These are phyloP conservation scores for Solanum lycopersicoides DNA, from an alignment of 257 asterid genomes.

Conservation along the genomic window DNA sequence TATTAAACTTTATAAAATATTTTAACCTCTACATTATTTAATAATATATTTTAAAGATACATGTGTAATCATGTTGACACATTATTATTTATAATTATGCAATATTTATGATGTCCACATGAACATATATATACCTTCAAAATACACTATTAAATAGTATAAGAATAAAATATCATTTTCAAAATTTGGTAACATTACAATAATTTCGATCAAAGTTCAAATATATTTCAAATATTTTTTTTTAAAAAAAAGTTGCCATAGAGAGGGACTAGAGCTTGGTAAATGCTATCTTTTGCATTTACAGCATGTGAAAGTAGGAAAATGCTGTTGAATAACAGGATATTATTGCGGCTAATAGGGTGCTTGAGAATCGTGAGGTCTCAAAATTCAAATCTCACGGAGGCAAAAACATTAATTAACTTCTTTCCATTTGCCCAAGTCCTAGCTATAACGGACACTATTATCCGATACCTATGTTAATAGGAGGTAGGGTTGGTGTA, in stretches of 20 bases:
- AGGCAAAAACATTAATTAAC: background rate
- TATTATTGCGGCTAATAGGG: background rate
- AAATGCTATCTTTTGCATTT: background rate
- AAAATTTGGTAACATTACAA: no score
- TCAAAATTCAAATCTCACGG: background rate
- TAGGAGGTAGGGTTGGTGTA: background rate
- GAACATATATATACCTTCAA: no score
- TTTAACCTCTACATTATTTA: rapidly evolving
- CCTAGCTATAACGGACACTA: background rate
- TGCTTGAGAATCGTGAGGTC: background rate
- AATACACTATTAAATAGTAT: no score
- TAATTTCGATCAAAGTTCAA: no score
- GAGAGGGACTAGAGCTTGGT: background rate
- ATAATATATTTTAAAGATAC: no score
- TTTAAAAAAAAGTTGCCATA: background rate
- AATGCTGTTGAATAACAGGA: background rate
- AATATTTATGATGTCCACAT: no score
- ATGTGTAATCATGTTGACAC: rapidly evolving
- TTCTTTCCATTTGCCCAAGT: background rate
- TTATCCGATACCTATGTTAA: background rate
- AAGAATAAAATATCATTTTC: no score
- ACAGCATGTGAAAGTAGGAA: background rate
- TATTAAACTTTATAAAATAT: rapidly evolving
- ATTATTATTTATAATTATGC: no score
- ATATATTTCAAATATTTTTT: no score